Evolutionary conservation across 805 yeast species (phyloP), one percentile per base, ranked within the genome.

Genomic region (Candida sphagnicola): DNA sequence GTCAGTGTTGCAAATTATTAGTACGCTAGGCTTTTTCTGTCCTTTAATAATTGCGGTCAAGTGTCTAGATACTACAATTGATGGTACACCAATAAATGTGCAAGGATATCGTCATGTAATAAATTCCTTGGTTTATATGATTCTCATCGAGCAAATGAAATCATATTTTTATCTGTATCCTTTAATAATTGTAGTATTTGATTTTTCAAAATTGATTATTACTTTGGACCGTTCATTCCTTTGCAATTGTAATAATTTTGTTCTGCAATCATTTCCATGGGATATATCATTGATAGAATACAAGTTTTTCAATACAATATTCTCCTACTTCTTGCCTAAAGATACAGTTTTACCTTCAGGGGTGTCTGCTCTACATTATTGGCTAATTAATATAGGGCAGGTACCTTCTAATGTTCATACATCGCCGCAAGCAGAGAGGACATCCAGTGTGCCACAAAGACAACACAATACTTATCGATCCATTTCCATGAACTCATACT

Each of bases 21-120:
- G 29, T n/a, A 8, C 6, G n/a, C n/a, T 31, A 12, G 10, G 34
- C 15, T 31, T 31, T 19, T 18, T n/a, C 8, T 11, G 10, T 31
- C 34, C 34, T n/a, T 19, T 31, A 12, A 8, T 31, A n/a, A 17
- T 31, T 10, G 34, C 34, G 5, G 14, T 31, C 14, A 31, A 31
- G 16, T 31, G 15, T 12, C 23, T 31, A 18, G 34, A 31, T 16
- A 31, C 10, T 5, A 12, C 34, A 5, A 16, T 31, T 4, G 34
- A 31, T 16, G 14, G 16, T 11, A n/a, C 16, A 6, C 25, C 34
- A 4, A 17, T 31, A 8, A 18, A 17, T n/a, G 14, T n/a, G 5
- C 34, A 31, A 19, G 23, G 34, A 11, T 31, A 31, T 12, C 34
- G 34, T 18, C 34, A 31, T n/a, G 16, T 31, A 6, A 31, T 31